phyloP scores from a whole-genome alignment of 2,329 filamentous ascomycete species.

The Dryadomyces quercivorus region DNA sequence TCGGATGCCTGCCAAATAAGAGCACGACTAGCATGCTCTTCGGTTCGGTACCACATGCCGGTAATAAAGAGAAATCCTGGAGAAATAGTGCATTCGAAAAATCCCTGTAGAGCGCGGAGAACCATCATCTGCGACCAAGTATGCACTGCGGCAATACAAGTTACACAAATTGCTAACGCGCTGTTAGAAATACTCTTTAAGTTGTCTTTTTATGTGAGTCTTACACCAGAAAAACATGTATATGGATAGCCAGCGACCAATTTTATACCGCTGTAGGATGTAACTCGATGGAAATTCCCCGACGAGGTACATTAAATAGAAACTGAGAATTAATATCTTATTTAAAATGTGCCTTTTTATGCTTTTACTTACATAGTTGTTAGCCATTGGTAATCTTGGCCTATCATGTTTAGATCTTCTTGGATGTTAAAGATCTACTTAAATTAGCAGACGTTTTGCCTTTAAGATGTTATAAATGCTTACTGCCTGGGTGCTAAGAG shows the following conservation, averaged over 20 bases:
- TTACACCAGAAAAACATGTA: conserved; percentile 18
- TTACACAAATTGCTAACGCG: conserved; percentile 15
- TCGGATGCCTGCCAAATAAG: conserved; percentile 25
- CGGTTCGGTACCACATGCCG: conserved; percentile 24
- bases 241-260: conserved; percentile 15
- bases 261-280: conserved; percentile 17
- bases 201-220: not conserved
- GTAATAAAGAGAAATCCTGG: conserved; percentile 26
- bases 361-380: conserved; percentile 18
- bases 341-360: not conserved
- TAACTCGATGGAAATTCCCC: conserved; percentile 21
- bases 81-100: conserved; percentile 26
- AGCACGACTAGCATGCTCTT: conserved; percentile 22
- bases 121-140: conserved; percentile 24
- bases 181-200: not conserved
- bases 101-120: conserved; percentile 22
- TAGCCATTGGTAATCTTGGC: conserved; percentile 15
- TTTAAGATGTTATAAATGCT: not conserved
- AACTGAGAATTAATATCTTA: not conserved
- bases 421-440: conserved; percentile 19
- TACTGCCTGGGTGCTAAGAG: conserved; percentile 25
- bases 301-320: conserved; percentile 20
- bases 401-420: conserved; percentile 15
- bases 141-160: conserved; percentile 23
- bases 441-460: not conserved